Evolutionary conservation across 2,329 filamentous ascomycete genomes (phyloP).

Genomic region (Penicillium sp.): DNA sequence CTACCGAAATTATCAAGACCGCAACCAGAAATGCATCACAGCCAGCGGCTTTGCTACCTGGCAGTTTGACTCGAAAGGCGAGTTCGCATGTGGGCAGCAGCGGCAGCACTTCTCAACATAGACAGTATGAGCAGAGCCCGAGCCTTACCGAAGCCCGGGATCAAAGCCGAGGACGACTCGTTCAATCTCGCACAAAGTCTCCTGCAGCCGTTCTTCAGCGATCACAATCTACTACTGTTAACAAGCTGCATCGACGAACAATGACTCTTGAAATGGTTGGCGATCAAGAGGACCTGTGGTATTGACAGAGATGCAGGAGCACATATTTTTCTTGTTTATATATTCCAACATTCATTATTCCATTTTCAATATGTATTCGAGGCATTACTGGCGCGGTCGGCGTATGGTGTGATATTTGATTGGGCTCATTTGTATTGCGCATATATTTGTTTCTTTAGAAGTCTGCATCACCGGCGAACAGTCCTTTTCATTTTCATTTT

Average conservation of each 20-base stretch:
- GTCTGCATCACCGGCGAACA: neutral
- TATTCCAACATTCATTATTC: neutral
- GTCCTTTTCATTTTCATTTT: neutral
- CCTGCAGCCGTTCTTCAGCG: conserved; percentile 15
- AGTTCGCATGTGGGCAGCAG: neutral
- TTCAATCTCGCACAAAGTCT: conserved; percentile 20
- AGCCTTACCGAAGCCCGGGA: neutral
- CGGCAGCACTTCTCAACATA: neutral
- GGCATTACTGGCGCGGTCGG: neutral
- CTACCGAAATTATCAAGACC: neutral
- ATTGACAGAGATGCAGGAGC: neutral
- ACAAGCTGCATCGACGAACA: conserved; percentile 18
- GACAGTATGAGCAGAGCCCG: conserved; percentile 2
- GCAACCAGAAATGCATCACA: neutral
- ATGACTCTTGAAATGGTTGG: conserved; percentile 36
- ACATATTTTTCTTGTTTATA: neutral
- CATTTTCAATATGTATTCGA: neutral
- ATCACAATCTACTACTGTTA: conserved; percentile 5
- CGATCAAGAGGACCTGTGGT: conserved; percentile 34
- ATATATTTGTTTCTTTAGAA: neutral
- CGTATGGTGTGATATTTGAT: neutral
- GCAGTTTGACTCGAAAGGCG: neutral
- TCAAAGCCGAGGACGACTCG: conserved; percentile 15
- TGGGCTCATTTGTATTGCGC: no score
- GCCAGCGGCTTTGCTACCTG: conserved; percentile 2